Conservation (phyloP, 2,329 filamentous ascomycete species). For the Sporothrix brunneoviolacea region DNA sequence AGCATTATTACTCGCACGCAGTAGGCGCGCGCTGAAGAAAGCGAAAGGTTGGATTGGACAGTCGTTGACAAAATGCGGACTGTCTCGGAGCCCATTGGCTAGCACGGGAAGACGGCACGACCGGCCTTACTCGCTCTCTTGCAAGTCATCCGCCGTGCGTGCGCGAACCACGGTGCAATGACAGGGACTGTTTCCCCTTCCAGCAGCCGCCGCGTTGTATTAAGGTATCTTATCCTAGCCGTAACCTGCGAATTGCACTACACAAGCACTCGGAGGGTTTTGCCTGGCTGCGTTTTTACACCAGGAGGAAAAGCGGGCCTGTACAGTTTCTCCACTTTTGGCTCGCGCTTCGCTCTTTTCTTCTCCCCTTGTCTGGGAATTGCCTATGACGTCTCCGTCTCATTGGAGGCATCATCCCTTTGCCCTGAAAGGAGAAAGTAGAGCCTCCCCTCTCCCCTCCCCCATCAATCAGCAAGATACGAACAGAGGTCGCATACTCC, state of each 20-base stretch:
- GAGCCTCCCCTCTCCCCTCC: too few species aligned
- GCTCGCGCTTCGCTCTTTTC: constrained; percentile 12
- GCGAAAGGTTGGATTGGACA: too few species aligned
- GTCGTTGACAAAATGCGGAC: not conserved
- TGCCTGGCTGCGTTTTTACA: too few species aligned
- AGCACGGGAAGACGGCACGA: constrained; percentile 8
- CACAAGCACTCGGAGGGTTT: too few species aligned
- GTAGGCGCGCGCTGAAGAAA: not conserved
- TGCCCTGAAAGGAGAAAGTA: not conserved
- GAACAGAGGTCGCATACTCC: too few species aligned
- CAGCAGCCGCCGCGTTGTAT: not conserved
- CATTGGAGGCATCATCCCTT: constrained; percentile 5
- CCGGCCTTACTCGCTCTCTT: not conserved
- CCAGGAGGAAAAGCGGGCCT: not conserved
- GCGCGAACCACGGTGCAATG: too few species aligned
- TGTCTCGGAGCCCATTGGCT: not conserved
- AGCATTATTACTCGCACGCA: not conserved
- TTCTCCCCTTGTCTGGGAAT: not conserved
- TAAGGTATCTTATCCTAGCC: too few species aligned
- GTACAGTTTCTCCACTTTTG: constrained; percentile 1
- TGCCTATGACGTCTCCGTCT: constrained; percentile 10
- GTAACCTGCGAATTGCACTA: too few species aligned
- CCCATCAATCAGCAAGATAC: too few species aligned
- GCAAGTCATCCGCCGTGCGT: too few species aligned
- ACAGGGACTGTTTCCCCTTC: not conserved